A percentile compares a stretch with the other conserved stretches of the same genome.
These are phyloP conservation scores for Kitagawia praeruptora DNA, from an alignment of 129 eudicot species.

Conservation along the genomic window DNA sequence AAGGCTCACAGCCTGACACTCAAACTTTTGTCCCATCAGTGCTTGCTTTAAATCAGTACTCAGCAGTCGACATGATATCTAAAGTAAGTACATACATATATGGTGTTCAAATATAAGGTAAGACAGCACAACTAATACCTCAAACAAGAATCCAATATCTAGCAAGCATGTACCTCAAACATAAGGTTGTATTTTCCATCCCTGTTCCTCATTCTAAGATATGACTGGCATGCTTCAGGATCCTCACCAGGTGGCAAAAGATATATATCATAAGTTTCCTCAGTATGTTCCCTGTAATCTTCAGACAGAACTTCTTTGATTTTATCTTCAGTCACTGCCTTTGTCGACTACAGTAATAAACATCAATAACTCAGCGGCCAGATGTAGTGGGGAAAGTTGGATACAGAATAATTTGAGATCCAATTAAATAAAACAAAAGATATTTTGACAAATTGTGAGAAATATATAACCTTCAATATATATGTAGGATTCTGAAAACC, in stretches of 20 bases:
- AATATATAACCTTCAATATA: constrained; percentile 58
- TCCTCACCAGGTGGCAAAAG: constrained; percentile 99
- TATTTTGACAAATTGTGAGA: background rate
- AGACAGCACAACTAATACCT: background rate
- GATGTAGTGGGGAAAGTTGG: constrained; percentile 11
- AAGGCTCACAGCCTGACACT: too few relatives aligned
- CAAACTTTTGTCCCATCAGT: background rate
- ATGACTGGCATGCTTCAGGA: constrained; percentile 95
- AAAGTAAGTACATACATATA: background rate
- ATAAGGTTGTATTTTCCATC: constrained; percentile 95
- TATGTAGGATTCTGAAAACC: constrained; percentile 97
- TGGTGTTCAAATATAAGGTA: background rate
- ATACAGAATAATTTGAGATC: background rate
- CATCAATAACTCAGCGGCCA: constrained; percentile 20
- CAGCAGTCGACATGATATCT: background rate
- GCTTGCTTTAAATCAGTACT: background rate
- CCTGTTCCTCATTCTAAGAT: constrained; percentile 91
- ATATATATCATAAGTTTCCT: constrained; percentile 94
- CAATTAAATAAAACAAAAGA: background rate
- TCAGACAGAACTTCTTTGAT: constrained; percentile 64
- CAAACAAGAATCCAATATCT: background rate
- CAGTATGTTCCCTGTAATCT: constrained; percentile 52
- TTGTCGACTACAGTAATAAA: constrained; percentile 55
- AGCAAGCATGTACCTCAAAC: constrained; percentile 62
- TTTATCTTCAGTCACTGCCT: constrained; percentile 54